A percentile compares a stretch with the other conserved stretches of the same genome.
Conservation (phyloP, 805 yeast genomes). For the Kuraishia floccosa region DNA sequence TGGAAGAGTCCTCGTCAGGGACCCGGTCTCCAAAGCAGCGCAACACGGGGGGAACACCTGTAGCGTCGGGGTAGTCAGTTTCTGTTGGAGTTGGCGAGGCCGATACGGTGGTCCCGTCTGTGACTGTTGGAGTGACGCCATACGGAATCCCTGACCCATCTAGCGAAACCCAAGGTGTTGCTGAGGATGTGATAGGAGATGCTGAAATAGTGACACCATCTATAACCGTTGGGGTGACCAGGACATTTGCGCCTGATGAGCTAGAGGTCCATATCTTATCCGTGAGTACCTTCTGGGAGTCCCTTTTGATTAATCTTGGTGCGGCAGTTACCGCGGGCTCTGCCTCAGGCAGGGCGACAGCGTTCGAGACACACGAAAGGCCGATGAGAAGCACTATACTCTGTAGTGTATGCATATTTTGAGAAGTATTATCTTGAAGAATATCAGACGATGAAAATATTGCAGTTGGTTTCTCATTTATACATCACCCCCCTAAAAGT, state of each 20-base stretch:
- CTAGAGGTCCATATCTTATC: slow-evolving; percentile 22
- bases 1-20: slow-evolving; percentile 12
- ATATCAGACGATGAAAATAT: no score
- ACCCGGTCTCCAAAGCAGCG: slow-evolving; percentile 31
- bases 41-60: slow-evolving; percentile 30
- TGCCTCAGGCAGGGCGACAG: no score
- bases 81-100: slow-evolving; percentile 31
- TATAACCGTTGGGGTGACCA: slow-evolving; percentile 29
- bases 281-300: not conserved
- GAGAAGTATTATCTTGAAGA: no score
- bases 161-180: slow-evolving; percentile 31
- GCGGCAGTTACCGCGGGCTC: no score
- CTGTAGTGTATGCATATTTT: no score
- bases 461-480: no score
- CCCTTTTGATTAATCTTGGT: no score
- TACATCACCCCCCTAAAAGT: no score
- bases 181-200: slow-evolving; percentile 22
- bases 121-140: slow-evolving; percentile 26
- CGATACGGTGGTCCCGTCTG: slow-evolving; percentile 19
- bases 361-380: no score
- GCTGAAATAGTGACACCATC: slow-evolving; percentile 39
- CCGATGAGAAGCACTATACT: no score
- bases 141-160: slow-evolving; percentile 33
- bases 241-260: slow-evolving; percentile 11
- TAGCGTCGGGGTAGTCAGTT: slow-evolving; percentile 19